Percentiles rank a stretch among this genome's conserved stretches.
These are phyloP conservation scores for Kwoniella botswanensis DNA, from an alignment of 768 basidiomycete genomes.

Conservation along the genomic window DNA sequence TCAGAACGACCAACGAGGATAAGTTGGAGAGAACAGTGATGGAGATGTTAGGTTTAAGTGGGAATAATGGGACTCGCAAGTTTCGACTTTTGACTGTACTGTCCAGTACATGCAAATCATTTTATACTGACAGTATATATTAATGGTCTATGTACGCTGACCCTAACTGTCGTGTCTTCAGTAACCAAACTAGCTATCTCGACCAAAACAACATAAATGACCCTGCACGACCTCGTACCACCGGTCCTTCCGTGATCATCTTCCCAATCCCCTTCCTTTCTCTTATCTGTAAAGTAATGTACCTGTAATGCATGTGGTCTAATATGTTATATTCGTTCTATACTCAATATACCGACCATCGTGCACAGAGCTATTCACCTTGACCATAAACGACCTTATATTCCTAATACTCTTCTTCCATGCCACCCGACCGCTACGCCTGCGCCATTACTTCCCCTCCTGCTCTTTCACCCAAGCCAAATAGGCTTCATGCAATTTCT, in stretches of 20 bases:
- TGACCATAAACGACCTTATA: no score
- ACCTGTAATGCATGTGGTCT: background rate
- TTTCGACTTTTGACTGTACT: no score
- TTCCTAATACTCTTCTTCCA: background rate
- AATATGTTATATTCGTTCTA: background rate
- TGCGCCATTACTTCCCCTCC: slow-evolving; percentile 5
- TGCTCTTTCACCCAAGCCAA: slow-evolving; percentile 47
- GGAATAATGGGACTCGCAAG: background rate
- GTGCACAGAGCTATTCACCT: no score
- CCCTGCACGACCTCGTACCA: no score
- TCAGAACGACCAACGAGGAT: background rate
- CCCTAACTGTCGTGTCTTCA: background rate
- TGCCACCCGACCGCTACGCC: background rate
- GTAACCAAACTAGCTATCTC: background rate
- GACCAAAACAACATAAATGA: no score
- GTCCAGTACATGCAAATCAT: no score
- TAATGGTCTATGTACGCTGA: no score
- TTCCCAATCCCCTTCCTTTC: no score
- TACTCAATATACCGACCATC: background rate
- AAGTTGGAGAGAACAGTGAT: slow-evolving; percentile 1
- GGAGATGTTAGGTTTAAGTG: background rate
- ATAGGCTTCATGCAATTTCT: slow-evolving; percentile 80
- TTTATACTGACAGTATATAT: no score
- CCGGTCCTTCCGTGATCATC: no score
- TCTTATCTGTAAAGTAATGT: no score